These are phyloP conservation scores for Ceratorhiza oryzae-sativae DNA, from an alignment of 1,284 basidiomycete genomes.

Conservation along the genomic window DNA sequence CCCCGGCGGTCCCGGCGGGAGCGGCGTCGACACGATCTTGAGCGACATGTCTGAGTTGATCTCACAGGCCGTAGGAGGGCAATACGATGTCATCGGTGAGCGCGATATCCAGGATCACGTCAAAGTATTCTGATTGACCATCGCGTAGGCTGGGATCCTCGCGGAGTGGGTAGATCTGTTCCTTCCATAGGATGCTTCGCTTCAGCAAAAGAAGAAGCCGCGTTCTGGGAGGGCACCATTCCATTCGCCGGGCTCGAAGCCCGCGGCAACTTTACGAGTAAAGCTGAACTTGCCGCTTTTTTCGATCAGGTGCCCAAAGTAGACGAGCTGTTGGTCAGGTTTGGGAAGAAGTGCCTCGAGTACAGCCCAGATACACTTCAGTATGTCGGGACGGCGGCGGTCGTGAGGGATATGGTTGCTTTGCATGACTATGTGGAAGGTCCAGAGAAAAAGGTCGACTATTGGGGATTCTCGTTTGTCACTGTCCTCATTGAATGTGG, in stretches of 20 bases:
- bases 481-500: not conserved
- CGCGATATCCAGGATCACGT: not conserved
- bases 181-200: too few relatives aligned
- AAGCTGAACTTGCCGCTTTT: too few relatives aligned
- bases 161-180: too few relatives aligned
- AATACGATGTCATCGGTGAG: constrained; percentile 22
- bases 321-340: too few relatives aligned
- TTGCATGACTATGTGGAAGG: constrained; percentile 42
- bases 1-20: not conserved
- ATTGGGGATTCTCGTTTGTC: constrained; percentile 42
- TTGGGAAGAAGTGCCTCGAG: too few relatives aligned
- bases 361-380: too few relatives aligned
- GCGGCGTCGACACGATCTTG: not conserved
- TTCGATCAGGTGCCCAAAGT: too few relatives aligned
- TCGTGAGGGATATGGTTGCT: constrained; percentile 41
- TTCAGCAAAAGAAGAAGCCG: too few relatives aligned
- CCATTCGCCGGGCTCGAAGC: too few relatives aligned
- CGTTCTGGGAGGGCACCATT: too few relatives aligned
- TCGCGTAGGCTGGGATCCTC: too few relatives aligned
- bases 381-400: constrained; percentile 1
- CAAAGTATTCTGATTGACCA: not conserved
- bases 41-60: not conserved
- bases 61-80: not conserved
- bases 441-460: constrained; percentile 35
- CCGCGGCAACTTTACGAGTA: too few relatives aligned